These are phyloP conservation scores for Heterobasidion irregulare DNA, from an alignment of 1,284 basidiomycete genomes.

Conservation along the genomic window DNA sequence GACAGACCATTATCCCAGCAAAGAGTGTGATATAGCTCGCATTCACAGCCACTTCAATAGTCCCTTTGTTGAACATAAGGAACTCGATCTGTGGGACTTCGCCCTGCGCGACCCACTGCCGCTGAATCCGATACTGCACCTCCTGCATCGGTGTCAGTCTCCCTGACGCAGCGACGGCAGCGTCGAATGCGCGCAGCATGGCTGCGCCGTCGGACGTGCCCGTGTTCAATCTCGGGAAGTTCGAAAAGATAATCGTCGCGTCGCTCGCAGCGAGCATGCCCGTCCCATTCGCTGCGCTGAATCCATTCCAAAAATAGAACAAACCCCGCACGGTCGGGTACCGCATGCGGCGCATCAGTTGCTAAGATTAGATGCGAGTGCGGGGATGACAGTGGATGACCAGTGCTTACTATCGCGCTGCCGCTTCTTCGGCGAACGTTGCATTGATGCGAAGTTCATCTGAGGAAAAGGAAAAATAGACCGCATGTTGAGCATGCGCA, in stretches of 20 bases:
- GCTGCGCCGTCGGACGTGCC: not conserved
- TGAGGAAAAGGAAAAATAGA: not conserved
- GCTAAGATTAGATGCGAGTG: not conserved
- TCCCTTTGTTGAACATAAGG: constrained; percentile 1
- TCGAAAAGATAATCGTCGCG: constrained; percentile 4
- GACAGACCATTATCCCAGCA: not conserved
- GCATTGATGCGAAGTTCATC: constrained; percentile 7
- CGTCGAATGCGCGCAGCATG: not conserved
- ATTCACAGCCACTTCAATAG: not conserved
- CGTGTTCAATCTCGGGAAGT: not conserved
- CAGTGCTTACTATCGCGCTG: not conserved
- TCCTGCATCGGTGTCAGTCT: not conserved
- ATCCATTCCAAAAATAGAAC: not conserved
- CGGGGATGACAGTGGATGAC: not conserved
- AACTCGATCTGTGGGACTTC: constrained; percentile 4
- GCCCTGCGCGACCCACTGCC: constrained; percentile 3
- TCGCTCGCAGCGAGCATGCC: constrained; percentile 6
- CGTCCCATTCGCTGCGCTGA: not conserved
- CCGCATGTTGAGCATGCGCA: not conserved
- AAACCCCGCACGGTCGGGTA: not conserved
- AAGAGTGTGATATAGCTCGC: constrained; percentile 5
- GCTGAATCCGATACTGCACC: constrained; percentile 4
- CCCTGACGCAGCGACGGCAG: not conserved
- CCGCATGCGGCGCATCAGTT: not conserved
- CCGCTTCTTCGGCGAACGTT: not conserved